Conservation (phyloP, 2,329 filamentous ascomycete genomes). For the Hypoxylon sp. region DNA sequence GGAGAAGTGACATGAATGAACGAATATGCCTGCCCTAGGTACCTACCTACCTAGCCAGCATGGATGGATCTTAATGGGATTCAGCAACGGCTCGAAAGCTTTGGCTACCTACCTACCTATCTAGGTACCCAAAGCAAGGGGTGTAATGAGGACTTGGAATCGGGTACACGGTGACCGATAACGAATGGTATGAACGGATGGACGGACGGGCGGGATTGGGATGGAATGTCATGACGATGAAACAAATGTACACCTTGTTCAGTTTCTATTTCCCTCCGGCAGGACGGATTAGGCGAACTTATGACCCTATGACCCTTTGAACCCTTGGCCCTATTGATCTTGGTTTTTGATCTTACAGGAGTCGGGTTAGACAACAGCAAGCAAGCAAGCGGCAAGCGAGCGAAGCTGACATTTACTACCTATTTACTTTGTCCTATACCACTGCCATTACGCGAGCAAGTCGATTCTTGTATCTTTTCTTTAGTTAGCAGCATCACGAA, state of each 20-base stretch:
- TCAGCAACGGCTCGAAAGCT: neutral
- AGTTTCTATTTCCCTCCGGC: neutral
- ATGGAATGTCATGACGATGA: neutral
- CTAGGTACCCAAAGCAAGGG: too few relatives aligned
- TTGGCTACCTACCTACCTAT: neutral
- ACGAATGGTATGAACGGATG: neutral
- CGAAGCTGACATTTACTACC: constrained; percentile 2
- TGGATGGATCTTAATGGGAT: neutral
- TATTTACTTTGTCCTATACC: constrained; percentile 32
- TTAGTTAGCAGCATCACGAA: constrained; percentile 21
- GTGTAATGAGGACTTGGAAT: neutral
- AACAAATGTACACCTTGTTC: neutral
- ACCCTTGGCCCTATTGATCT: neutral
- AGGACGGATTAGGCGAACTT: constrained; percentile 8
- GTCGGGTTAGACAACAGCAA: neutral
- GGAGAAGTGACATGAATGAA: neutral
- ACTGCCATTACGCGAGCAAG: constrained; percentile 16
- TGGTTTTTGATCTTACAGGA: neutral
- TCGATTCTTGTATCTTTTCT: neutral
- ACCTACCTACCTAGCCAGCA: neutral
- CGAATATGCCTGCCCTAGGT: too few relatives aligned
- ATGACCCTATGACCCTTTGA: neutral
- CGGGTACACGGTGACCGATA: neutral
- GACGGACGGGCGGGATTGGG: neutral
- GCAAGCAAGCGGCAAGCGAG: neutral